Evolutionary conservation across 2,329 filamentous ascomycete species (phyloP).

Genomic region (Hypoxylon sp.): DNA sequence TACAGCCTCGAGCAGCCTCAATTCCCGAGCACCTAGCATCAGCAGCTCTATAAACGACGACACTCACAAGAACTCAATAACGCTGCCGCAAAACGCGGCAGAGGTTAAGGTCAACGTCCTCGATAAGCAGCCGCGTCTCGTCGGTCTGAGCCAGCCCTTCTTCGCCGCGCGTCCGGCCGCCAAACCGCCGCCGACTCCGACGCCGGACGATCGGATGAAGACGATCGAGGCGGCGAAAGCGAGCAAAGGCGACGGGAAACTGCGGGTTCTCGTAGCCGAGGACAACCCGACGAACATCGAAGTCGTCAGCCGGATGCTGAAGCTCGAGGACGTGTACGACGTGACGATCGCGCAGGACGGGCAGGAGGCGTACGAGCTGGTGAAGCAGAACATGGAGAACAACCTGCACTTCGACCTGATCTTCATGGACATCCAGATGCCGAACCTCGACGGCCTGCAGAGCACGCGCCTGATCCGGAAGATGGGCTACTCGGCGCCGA

Average conservation of each 20-base stretch:
- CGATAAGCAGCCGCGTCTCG: slow-evolving; percentile 79
- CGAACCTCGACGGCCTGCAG: slow-evolving; percentile 89
- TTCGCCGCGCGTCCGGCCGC: slow-evolving; percentile 65
- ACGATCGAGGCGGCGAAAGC: slow-evolving; percentile 74
- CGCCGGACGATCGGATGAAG: slow-evolving; percentile 73
- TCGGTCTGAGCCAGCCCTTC: slow-evolving; percentile 86
- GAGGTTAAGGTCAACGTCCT: slow-evolving; percentile 60
- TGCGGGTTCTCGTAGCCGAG: slow-evolving; percentile 88
- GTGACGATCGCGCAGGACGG: slow-evolving; percentile 89
- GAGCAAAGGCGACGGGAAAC: slow-evolving; percentile 70
- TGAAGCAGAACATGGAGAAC: slow-evolving; percentile 83
- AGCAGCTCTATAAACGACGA: slow-evolving; percentile 57
- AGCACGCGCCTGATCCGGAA: slow-evolving; percentile 86
- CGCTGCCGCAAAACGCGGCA: slow-evolving; percentile 45
- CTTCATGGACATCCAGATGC: slow-evolving; percentile 98
- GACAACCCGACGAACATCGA: slow-evolving; percentile 70
- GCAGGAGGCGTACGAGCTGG: slow-evolving; percentile 87
- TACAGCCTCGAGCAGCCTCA: slow-evolving; percentile 65
- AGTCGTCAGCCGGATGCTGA: slow-evolving; percentile 72
- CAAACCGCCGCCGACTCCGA: slow-evolving; percentile 53
- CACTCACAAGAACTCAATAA: slow-evolving; percentile 50
- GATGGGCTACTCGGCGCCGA: slow-evolving; percentile 87
- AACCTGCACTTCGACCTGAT: slow-evolving; percentile 84
- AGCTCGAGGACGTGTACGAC: slow-evolving; percentile 84
- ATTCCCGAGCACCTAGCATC: slow-evolving; percentile 63